A percentile compares a stretch with the other conserved stretches of the same genome.
Evolutionary conservation across 2,329 filamentous ascomycete species (phyloP).

Genomic region (Xylaria sp.): DNA sequence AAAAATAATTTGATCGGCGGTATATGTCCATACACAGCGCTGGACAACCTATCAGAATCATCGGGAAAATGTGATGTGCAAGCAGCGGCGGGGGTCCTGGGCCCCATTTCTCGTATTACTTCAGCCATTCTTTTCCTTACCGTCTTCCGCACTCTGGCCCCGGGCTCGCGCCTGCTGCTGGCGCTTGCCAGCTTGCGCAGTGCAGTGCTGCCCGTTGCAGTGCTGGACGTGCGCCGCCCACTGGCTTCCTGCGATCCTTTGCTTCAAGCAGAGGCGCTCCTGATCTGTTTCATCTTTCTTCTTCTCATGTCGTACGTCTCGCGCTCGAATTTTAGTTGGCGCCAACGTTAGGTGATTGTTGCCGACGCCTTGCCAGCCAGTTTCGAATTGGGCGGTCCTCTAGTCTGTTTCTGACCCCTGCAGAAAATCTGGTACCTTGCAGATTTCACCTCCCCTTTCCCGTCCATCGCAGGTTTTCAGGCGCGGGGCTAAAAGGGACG

Average conservation of each 20-base stretch:
- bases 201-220: no score
- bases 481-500: slow-evolving; percentile 30
- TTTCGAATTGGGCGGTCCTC: slow-evolving; percentile 1
- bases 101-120: background rate
- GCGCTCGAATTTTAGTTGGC: no score
- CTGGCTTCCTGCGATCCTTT: no score
- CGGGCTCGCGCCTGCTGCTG: no score
- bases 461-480: slow-evolving; percentile 17
- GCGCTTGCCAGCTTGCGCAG: no score
- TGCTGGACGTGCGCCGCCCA: no score
- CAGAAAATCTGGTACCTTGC: slow-evolving; percentile 34
- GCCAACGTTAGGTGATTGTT: no score
- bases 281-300: no score
- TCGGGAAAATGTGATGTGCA: slow-evolving; percentile 19
- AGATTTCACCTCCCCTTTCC: slow-evolving; percentile 27
- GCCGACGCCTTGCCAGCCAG: no score
- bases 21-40: background rate
- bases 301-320: no score
- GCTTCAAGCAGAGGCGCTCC: no score
- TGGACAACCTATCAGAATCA: slow-evolving; percentile 20
- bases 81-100: background rate
- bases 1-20: slow-evolving; percentile 4
- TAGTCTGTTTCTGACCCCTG: slow-evolving; percentile 34
- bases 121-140: background rate
- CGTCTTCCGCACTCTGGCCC: no score